A percentile compares a stretch with the other conserved stretches of the same genome.
Evolutionary conservation across 2,329 filamentous ascomycete species (phyloP).

Genomic region (Arthrobotrys megalospora): DNA sequence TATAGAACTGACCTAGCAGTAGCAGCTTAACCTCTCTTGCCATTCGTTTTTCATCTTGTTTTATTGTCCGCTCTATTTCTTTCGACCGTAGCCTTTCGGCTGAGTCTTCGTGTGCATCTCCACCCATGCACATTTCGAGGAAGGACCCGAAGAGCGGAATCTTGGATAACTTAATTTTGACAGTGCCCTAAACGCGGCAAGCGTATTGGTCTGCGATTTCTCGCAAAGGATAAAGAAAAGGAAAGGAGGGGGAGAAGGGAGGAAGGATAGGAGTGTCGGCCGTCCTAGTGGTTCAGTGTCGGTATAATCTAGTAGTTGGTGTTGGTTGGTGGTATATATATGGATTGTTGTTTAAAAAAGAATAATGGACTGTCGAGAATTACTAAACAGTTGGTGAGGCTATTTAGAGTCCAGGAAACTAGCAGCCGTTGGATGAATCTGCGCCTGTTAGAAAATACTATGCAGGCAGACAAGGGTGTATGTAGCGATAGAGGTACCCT

Average conservation of each 20-base stretch:
- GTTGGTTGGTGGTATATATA: background rate
- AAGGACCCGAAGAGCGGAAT: conserved; percentile 62
- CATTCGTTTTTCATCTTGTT: conserved; percentile 88
- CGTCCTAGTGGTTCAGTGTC: conserved; percentile 9
- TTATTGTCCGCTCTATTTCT: conserved; percentile 89
- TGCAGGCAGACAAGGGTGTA: background rate
- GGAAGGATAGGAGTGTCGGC: background rate
- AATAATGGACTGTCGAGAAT: background rate
- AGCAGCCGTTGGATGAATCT: background rate
- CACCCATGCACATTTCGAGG: conserved; percentile 77
- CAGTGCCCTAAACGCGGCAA: conserved; percentile 60
- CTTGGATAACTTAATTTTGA: conserved; percentile 62
- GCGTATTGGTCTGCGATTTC: conserved; percentile 57
- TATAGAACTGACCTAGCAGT: conserved; percentile 79
- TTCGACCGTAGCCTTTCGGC: conserved; percentile 71
- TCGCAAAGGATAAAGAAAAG: conserved; percentile 26
- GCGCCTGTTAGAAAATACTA: background rate
- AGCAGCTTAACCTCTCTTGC: conserved; percentile 92
- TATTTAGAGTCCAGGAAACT: background rate
- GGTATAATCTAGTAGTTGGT: background rate
- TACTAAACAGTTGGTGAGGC: background rate
- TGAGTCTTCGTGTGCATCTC: conserved; percentile 70
- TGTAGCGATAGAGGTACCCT: background rate
- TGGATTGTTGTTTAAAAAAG: background rate
- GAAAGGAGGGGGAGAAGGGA: background rate